These are phyloP conservation scores for Hydnomerulius pinastri DNA, from an alignment of 768 basidiomycete genomes.

Conservation along the genomic window DNA sequence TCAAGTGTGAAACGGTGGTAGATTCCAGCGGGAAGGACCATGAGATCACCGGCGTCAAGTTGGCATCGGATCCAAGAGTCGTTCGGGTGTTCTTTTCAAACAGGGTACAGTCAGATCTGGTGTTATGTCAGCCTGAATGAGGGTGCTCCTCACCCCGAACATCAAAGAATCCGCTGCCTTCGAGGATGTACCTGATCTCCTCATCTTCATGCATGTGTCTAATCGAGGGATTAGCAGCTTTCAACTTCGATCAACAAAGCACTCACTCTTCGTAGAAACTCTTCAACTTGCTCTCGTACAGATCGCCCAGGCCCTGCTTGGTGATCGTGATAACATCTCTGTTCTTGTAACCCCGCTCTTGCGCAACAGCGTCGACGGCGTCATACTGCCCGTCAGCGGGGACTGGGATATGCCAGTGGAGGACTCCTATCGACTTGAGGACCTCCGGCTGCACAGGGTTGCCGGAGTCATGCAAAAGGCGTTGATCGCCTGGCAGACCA, in stretches of 20 bases:
- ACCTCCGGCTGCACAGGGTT: slow-evolving; percentile 50
- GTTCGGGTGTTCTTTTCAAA: slow-evolving; percentile 60
- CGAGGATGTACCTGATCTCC: slow-evolving; percentile 87
- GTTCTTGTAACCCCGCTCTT: slow-evolving; percentile 78
- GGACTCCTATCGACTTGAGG: slow-evolving; percentile 62
- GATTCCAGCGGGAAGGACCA: slow-evolving; percentile 87
- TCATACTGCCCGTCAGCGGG: slow-evolving; percentile 48
- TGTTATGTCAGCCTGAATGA: not conserved
- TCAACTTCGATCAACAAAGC: not conserved
- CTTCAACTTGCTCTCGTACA: slow-evolving; percentile 81
- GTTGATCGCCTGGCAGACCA: slow-evolving; percentile 78
- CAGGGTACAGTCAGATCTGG: not conserved
- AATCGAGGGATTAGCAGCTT: not conserved
- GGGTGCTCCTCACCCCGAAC: slow-evolving; percentile 64
- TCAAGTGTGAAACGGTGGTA: slow-evolving; percentile 96
- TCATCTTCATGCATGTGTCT: slow-evolving; percentile 97
- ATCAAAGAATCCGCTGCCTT: slow-evolving; percentile 92
- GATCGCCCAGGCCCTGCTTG: slow-evolving; percentile 76
- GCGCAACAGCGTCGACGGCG: slow-evolving; percentile 60
- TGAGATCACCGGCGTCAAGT: slow-evolving; percentile 75
- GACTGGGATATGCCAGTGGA: slow-evolving; percentile 67
- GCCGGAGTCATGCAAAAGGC: slow-evolving; percentile 73
- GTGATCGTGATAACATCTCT: slow-evolving; percentile 79
- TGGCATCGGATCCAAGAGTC: slow-evolving; percentile 84
- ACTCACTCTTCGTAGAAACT: slow-evolving; percentile 81